A percentile compares a stretch with the other conserved stretches of the same genome.
phyloP scores from a whole-genome alignment of 352 stramenopile genomes.

The Phytophthora rubi region DNA sequence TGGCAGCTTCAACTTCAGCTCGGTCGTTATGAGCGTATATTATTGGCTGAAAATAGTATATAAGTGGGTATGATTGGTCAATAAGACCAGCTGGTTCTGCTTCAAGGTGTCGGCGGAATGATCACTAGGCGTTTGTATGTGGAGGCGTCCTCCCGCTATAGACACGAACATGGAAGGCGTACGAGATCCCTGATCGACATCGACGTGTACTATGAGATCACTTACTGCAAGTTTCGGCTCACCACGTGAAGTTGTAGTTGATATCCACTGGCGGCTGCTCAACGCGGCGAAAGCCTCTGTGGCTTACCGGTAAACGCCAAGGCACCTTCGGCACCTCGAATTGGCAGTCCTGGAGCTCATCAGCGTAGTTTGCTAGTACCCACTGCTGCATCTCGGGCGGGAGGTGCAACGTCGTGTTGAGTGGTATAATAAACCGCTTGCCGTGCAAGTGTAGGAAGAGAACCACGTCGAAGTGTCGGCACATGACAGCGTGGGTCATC shows the following conservation, averaged over 20 bases:
- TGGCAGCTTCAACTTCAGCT: constrained; percentile 18
- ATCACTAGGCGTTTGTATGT: constrained; percentile 13
- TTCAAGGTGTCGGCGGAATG: constrained; percentile 19
- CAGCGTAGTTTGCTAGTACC: constrained; percentile 4
- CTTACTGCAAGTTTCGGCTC: background rate
- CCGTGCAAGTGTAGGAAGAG: constrained; percentile 25
- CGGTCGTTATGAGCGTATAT: background rate
- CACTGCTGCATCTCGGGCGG: constrained; percentile 22
- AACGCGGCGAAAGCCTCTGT: too few species aligned
- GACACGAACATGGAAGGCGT: constrained; percentile 17
- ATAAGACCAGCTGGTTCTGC: constrained; percentile 2
- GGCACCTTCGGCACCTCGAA: background rate
- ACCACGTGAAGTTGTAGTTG: constrained; percentile 12
- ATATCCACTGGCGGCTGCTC: background rate
- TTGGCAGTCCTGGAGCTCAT: constrained; percentile 5
- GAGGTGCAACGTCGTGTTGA: constrained; percentile 2
- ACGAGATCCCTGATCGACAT: background rate
- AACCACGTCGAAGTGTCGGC: constrained; percentile 22
- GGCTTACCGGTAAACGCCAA: too few species aligned
- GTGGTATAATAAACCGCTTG: constrained; percentile 2
- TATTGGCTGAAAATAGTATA: constrained; percentile 2
- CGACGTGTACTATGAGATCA: background rate
- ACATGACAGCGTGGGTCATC: constrained; percentile 7
- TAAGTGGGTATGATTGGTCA: background rate
- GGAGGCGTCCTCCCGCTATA: background rate